phyloP scores from a whole-genome alignment of 768 basidiomycete species.

The Galerina marginata region DNA sequence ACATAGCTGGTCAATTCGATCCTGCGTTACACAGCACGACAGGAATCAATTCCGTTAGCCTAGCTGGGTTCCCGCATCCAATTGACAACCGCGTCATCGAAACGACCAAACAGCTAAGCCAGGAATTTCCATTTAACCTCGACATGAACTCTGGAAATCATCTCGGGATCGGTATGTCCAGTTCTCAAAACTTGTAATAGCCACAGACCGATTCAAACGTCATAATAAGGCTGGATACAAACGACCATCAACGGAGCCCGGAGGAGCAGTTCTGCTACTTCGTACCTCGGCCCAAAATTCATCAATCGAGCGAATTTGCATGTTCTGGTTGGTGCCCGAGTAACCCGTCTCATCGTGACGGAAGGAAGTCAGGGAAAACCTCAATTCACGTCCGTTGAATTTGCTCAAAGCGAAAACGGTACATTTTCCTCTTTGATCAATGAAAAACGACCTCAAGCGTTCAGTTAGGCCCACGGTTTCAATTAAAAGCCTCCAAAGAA shows the following conservation, averaged over 20 bases:
- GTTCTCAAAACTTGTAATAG: neutral
- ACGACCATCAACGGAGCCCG: constrained; percentile 22
- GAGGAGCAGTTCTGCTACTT: constrained; percentile 25
- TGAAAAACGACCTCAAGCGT: neutral
- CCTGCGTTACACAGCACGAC: constrained; percentile 36
- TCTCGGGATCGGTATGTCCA: constrained; percentile 33
- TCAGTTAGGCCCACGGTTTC: constrained; percentile 9
- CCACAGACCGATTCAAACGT: neutral
- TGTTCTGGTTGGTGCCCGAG: constrained; percentile 26
- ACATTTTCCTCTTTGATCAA: neutral
- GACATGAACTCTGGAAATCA: constrained; percentile 37
- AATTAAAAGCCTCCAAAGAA: constrained; percentile 35
- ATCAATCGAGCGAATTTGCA: constrained; percentile 21
- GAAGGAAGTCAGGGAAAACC: constrained; percentile 1
- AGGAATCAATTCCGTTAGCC: constrained; percentile 35
- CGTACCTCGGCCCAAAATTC: constrained; percentile 18
- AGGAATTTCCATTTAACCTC: constrained; percentile 32
- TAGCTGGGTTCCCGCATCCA: constrained; percentile 29
- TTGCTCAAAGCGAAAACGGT: constrained; percentile 10
- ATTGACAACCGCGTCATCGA: constrained; percentile 35
- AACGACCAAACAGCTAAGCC: constrained; percentile 41
- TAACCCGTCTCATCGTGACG: constrained; percentile 24
- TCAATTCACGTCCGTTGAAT: constrained; percentile 13
- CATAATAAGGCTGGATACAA: constrained; percentile 22
- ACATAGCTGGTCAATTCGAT: constrained; percentile 37